A percentile compares a stretch with the other conserved stretches of the same genome.
Conservation (phyloP, 1,284 basidiomycete species). For the Inonotus obliquus region DNA sequence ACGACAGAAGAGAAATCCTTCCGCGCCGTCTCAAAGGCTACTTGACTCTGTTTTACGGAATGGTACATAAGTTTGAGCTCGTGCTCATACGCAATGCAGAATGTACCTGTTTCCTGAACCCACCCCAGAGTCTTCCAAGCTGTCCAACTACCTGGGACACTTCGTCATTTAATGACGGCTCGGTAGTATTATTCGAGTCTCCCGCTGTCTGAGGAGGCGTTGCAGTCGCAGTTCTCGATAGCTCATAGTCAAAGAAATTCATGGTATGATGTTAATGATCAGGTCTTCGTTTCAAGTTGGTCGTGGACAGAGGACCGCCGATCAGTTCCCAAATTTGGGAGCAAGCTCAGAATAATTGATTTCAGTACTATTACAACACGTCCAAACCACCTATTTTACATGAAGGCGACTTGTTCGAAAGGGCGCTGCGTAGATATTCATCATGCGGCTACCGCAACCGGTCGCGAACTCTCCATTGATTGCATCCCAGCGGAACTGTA, state of each 20-base stretch:
- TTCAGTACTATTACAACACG: no score
- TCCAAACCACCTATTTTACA: no score
- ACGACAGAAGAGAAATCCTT: constrained; percentile 78
- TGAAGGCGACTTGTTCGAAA: no score
- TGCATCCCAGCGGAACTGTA: constrained; percentile 26
- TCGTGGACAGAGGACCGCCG: background rate
- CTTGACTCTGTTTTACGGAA: constrained; percentile 61
- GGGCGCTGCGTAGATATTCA: background rate
- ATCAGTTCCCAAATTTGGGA: background rate
- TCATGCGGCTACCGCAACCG: constrained; percentile 25
- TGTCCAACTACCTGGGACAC: constrained; percentile 82
- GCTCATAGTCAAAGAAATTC: constrained; percentile 72
- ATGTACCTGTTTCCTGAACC: constrained; percentile 80
- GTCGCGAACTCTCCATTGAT: constrained; percentile 22
- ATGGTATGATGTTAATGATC: constrained; percentile 35
- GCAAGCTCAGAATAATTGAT: background rate
- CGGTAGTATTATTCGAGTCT: constrained; percentile 31
- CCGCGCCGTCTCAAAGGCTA: constrained; percentile 63
- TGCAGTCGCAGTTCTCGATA: constrained; percentile 37
- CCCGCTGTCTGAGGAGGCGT: constrained; percentile 37
- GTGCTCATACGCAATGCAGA: constrained; percentile 6
- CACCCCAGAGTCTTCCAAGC: constrained; percentile 84
- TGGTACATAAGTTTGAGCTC: background rate
- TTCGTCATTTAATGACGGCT: constrained; percentile 77
- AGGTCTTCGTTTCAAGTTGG: no score